Evolutionary conservation across 139 green algal genomes (phyloP), one percentile per base, ranked within the genome.

Genomic region (Penium margaritaceum): DNA sequence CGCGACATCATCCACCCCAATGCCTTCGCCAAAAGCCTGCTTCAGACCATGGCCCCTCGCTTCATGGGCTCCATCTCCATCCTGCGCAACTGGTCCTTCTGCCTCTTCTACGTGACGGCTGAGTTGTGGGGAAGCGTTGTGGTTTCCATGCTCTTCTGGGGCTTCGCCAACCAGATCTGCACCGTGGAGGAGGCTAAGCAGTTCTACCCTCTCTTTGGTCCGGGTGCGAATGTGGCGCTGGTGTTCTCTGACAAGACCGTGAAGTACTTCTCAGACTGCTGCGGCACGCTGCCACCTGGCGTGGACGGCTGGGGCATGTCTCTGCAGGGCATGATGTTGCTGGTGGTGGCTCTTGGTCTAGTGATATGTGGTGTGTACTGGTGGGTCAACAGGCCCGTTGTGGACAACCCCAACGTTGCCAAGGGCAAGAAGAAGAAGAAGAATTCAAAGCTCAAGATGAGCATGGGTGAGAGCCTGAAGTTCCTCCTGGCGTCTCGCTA

Each of bases 121-220:
- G 93, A 97, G 91, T 86, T 98, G 60, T 98, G 93, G 93, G 93
- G 93, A 54, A 96, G 91, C 46, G 93, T 98, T 27, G 92, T 98
- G 30, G 92, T 98, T 57, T 97, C 93, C 0, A 90, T 98, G 66
- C 92, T 98, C 43, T 98, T 98, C 89, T 98, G 93, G 93, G 93
- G 77, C 4, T 79, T 97, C 84, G 90, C 92, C 72, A 97, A 97
- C 86, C 92, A 96, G 86, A 97, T 98, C 83, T 95, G 87, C 47
- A 95, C 85, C 17, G 92, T 97, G 35, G 90, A 96, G 57, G 93
- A 98, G 87, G 93, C 93, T n/a, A 94, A 95, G 67, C 83, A 90
- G 77, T 97, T 97, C 85, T 98, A 98, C 86, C 93, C 93, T 1
- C 88, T 98, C 64, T 97, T 97, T 70, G 93, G 93, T 55, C 85